Conservation (phyloP, 805 yeast genomes). For the Saturnispora kantuleensis region DNA sequence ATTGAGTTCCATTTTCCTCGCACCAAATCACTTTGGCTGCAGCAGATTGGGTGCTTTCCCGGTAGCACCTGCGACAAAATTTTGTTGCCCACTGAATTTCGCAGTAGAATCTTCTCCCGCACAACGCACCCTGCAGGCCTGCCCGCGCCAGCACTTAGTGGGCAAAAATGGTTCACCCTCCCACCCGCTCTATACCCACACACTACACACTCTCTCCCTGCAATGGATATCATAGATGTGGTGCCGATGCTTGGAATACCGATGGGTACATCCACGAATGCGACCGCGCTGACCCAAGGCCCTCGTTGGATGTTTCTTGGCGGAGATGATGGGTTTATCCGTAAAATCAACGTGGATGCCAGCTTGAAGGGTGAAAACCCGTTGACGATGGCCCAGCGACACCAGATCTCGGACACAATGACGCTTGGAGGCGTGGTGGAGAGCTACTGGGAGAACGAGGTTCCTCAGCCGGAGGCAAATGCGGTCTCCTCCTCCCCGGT, state of each 20-base stretch:
- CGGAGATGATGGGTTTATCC: constrained; percentile 88
- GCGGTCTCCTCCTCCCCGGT: constrained; percentile 29
- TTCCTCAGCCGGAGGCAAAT: constrained; percentile 36
- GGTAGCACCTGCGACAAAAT: no score
- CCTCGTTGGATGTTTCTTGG: constrained; percentile 87
- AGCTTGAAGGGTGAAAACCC: constrained; percentile 83
- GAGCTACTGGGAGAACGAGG: constrained; percentile 95
- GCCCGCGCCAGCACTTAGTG: no score
- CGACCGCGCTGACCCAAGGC: constrained; percentile 68
- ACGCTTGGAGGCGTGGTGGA: constrained; percentile 73
- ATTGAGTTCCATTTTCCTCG: no score
- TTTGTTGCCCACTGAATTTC: no score
- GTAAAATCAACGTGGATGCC: constrained; percentile 79
- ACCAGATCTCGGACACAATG: constrained; percentile 77
- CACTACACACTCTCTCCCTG: no score
- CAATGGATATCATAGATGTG: constrained; percentile 44
- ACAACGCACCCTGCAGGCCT: no score
- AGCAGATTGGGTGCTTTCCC: no score
- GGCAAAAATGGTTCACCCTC: no score
- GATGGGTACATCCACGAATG: constrained; percentile 66
- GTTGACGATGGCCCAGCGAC: constrained; percentile 83
- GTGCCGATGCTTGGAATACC: constrained; percentile 85
- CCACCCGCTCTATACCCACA: no score
- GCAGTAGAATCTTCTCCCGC: no score
- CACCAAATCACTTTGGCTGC: no score